Percentiles rank a stretch among this genome's conserved stretches.
phyloP scores from a whole-genome alignment of 129 eudicot genomes.

The Heracleum sosnowskyi region DNA sequence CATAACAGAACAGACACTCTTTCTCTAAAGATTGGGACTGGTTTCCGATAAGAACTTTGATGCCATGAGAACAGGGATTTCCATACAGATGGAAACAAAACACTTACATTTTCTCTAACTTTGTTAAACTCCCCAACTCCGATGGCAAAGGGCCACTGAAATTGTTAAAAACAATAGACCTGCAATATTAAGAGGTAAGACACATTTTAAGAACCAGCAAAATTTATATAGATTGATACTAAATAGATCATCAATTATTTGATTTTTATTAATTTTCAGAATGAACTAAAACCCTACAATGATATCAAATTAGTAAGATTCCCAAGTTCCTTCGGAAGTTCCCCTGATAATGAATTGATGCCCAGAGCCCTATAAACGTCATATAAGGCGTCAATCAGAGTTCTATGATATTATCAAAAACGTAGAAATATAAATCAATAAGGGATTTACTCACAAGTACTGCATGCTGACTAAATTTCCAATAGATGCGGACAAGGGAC shows the following conservation, averaged over 20 bases:
- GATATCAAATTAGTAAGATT: conserved; percentile 44
- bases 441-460: conserved; percentile 40
- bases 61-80: neutral
- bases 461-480: conserved; percentile 62
- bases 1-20: neutral
- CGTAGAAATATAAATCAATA: neutral
- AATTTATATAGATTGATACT: neutral
- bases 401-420: neutral
- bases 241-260: neutral
- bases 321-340: conserved; percentile 48
- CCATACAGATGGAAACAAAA: neutral
- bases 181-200: conserved; percentile 18
- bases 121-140: conserved; percentile 49
- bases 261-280: neutral
- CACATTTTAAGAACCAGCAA: neutral
- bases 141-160: conserved; percentile 67
- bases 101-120: conserved; percentile 47
- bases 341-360: conserved; percentile 68
- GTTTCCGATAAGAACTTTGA: neutral
- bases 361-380: conserved; percentile 35
- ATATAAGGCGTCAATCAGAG: neutral
- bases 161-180: conserved; percentile 44
- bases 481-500: conserved; percentile 58
- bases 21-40: neutral
- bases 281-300: conserved; percentile 25